Conservation (phyloP, 2,329 filamentous ascomycete genomes). For the Pestalotiopsis fici region DNA sequence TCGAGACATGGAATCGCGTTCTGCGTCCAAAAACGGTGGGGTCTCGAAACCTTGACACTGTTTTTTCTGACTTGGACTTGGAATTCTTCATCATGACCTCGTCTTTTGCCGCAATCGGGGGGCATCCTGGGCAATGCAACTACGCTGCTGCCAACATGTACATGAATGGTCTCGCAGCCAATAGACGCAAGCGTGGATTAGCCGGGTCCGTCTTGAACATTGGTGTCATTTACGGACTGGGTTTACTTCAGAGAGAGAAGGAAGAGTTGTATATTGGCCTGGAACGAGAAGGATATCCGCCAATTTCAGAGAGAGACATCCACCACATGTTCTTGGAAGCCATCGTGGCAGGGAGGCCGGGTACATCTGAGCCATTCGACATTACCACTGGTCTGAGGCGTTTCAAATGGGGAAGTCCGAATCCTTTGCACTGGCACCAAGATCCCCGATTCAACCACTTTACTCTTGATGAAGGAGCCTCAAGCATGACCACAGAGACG, state of each 20-base stretch:
- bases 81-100: conserved; percentile 50
- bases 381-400: conserved; percentile 42
- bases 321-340: conserved; percentile 55
- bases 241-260: conserved; percentile 42
- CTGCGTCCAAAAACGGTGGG: conserved; percentile 41
- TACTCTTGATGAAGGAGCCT: conserved; percentile 18
- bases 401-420: conserved; percentile 28
- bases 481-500: conserved; percentile 6
- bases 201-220: conserved; percentile 43
- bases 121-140: conserved; percentile 44
- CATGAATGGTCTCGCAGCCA: conserved; percentile 44
- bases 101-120: conserved; percentile 44
- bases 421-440: conserved; percentile 40
- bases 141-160: conserved; percentile 48
- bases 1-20: conserved; percentile 36
- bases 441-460: conserved; percentile 46
- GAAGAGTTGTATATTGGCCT: conserved; percentile 38
- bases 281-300: conserved; percentile 44
- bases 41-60: conserved; percentile 38
- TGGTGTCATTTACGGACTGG: conserved; percentile 46
- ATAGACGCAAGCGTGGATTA: conserved; percentile 34
- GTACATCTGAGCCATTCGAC: conserved; percentile 26
- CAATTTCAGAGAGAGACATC: conserved; percentile 51
- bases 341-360: conserved; percentile 40
- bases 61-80: conserved; percentile 31